A percentile compares a stretch with the other conserved stretches of the same genome.
Evolutionary conservation across 1,139 yeast genomes (phyloP).

Genomic region (Ogataea hybrid): DNA sequence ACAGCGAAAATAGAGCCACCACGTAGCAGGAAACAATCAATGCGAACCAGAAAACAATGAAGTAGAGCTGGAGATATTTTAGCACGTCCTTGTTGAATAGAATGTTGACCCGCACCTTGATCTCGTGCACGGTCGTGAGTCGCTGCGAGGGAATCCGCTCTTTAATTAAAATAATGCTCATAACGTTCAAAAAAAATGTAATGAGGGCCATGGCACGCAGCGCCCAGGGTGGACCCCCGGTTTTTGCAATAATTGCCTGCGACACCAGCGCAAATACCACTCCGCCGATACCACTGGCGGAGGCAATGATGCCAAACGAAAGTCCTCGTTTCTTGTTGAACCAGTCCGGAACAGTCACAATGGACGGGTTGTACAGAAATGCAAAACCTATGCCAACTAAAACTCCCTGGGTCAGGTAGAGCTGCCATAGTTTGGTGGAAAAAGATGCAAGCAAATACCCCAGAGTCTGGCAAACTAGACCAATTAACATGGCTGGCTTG

Average conservation of each 20-base stretch:
- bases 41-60: slow-evolving; percentile 42
- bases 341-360: slow-evolving; percentile 47
- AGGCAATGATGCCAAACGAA: slow-evolving; percentile 45
- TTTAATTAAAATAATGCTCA: slow-evolving; percentile 41
- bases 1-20: slow-evolving; percentile 47
- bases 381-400: slow-evolving; percentile 46
- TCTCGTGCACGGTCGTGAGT: slow-evolving; percentile 14
- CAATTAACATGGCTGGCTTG: slow-evolving; percentile 28
- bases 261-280: slow-evolving; percentile 43
- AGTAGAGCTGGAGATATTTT: slow-evolving; percentile 33
- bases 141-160: slow-evolving; percentile 39
- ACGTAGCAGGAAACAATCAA: slow-evolving; percentile 36
- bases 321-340: slow-evolving; percentile 42
- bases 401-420: slow-evolving; percentile 49
- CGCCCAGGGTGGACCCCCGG: slow-evolving; percentile 57
- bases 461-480: slow-evolving; percentile 39
- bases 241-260: slow-evolving; percentile 40
- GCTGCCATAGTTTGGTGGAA: slow-evolving; percentile 48
- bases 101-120: slow-evolving; percentile 29
- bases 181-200: slow-evolving; percentile 37
- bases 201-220: slow-evolving; percentile 46
- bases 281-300: slow-evolving; percentile 55
- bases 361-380: slow-evolving; percentile 43
- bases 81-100: slow-evolving; percentile 28
- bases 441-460: slow-evolving; percentile 48